Percentiles rank a stretch among this genome's conserved stretches.
phyloP scores from a whole-genome alignment of 805 yeast genomes.

The Candida golubevii region DNA sequence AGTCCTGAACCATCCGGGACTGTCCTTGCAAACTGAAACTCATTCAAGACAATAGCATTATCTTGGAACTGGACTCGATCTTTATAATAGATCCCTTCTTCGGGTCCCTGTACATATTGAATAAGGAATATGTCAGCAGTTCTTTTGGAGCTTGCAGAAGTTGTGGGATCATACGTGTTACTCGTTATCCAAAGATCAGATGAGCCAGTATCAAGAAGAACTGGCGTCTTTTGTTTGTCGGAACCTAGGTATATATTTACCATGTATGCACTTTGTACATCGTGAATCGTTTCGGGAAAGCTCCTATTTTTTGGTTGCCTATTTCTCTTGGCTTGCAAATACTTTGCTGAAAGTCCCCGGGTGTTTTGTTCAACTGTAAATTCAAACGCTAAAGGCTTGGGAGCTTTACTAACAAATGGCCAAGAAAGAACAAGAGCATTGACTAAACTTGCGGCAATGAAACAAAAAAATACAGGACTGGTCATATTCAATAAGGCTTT shows the following conservation, averaged over 20 bases:
- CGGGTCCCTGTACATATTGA: constrained; percentile 8
- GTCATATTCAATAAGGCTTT: no score
- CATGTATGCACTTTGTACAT: constrained; percentile 8
- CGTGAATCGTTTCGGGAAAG: constrained; percentile 4
- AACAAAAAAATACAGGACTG: no score
- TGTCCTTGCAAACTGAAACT: constrained; percentile 12
- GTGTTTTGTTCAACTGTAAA: constrained; percentile 5
- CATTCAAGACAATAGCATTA: neutral
- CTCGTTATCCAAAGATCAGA: constrained; percentile 37
- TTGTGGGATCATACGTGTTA: constrained; percentile 3
- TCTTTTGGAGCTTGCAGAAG: constrained; percentile 2
- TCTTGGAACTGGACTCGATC: constrained; percentile 9
- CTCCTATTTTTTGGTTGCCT: neutral
- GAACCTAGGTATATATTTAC: constrained; percentile 22
- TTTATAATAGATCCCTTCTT: constrained; percentile 10
- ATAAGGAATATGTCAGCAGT: constrained; percentile 8
- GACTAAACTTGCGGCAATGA: neutral
- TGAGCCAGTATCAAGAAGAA: constrained; percentile 39
- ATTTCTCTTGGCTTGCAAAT: neutral
- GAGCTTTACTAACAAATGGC: neutral
- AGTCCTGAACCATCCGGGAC: neutral
- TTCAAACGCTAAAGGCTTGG: constrained; percentile 7
- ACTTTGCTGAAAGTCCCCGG: constrained; percentile 1
- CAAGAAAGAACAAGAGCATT: neutral
- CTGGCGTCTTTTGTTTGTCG: constrained; percentile 23